Conservation (phyloP, 1,139 yeast genomes). For the Magnusiomyces magnusii region DNA sequence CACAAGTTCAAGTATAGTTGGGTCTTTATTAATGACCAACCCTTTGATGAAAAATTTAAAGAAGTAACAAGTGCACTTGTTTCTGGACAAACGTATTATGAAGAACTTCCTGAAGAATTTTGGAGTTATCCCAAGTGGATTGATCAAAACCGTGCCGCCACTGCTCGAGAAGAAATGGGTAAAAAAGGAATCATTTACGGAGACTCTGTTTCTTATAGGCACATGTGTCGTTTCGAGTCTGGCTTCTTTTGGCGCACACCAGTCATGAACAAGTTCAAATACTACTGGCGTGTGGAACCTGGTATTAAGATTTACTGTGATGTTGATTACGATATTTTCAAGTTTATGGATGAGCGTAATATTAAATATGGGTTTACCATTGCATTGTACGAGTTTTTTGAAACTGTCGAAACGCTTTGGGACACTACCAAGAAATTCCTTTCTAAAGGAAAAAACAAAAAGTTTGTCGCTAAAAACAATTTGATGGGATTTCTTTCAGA, state of each 20-base stretch:
- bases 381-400: conserved; percentile 68
- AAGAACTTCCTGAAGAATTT: conserved; percentile 56
- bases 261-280: conserved; percentile 63
- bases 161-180: conserved; percentile 44
- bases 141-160: conserved; percentile 53
- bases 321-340: conserved; percentile 75
- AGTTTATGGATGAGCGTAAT: conserved; percentile 69
- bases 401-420: conserved; percentile 80
- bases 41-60: conserved; percentile 48
- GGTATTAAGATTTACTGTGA: conserved; percentile 76
- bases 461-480: conserved; percentile 57
- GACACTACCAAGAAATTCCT: conserved; percentile 61
- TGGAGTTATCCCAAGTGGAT: conserved; percentile 74
- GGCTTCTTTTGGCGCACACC: conserved; percentile 87
- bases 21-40: conserved; percentile 68
- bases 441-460: conserved; percentile 42
- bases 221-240: conserved; percentile 91
- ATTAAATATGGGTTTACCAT: conserved; percentile 75
- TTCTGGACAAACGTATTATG: conserved; percentile 59
- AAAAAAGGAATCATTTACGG: conserved; percentile 53
- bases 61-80: conserved; percentile 40
- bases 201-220: conserved; percentile 59
- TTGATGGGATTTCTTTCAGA: conserved; percentile 65
- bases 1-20: conserved; percentile 58
- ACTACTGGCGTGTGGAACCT: conserved; percentile 97